Evolutionary conservation across 345 rosid genomes (phyloP).

Genomic region (Kandelia obovata): DNA sequence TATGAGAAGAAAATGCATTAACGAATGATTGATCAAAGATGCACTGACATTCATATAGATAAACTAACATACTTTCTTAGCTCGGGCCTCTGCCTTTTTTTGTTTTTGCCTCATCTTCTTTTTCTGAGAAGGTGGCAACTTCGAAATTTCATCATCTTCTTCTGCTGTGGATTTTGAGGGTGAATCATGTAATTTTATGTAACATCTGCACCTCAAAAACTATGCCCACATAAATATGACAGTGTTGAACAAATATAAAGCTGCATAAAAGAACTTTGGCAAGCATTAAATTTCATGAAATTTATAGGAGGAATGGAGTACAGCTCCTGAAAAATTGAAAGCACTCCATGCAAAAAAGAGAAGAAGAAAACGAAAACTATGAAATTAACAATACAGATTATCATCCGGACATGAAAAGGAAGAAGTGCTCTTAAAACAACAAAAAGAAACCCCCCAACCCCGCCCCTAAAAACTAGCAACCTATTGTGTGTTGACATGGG

Average conservation of each 20-base stretch:
- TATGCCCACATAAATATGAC: conserved; percentile 1
- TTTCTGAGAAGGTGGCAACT: conserved; percentile 84
- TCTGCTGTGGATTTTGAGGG: conserved; percentile 66
- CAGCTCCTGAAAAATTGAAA: neutral
- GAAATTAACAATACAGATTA: too few relatives aligned
- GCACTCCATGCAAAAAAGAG: neutral
- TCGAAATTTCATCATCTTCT: conserved; percentile 76
- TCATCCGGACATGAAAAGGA: too few relatives aligned
- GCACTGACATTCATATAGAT: conserved; percentile 7
- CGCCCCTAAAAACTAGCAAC: too few relatives aligned
- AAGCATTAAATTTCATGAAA: neutral
- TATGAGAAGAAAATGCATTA: conserved; percentile 28
- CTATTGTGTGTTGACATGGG: too few relatives aligned
- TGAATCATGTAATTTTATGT: conserved; percentile 75
- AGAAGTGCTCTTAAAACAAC: too few relatives aligned
- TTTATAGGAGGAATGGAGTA: neutral
- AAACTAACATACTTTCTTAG: conserved; percentile 66
- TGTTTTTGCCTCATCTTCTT: conserved; percentile 90
- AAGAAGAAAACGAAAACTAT: neutral
- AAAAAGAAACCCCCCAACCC: too few relatives aligned
- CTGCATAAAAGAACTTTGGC: neutral
- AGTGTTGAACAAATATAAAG: neutral
- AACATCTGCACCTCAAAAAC: conserved; percentile 64
- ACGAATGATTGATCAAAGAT: conserved; percentile 17
- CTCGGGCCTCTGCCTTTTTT: conserved; percentile 93